Evolutionary conservation across 2,329 filamentous ascomycete species (phyloP), one percentile per base, ranked within the genome.

Genomic region (Ampelomyces quisqualis): DNA sequence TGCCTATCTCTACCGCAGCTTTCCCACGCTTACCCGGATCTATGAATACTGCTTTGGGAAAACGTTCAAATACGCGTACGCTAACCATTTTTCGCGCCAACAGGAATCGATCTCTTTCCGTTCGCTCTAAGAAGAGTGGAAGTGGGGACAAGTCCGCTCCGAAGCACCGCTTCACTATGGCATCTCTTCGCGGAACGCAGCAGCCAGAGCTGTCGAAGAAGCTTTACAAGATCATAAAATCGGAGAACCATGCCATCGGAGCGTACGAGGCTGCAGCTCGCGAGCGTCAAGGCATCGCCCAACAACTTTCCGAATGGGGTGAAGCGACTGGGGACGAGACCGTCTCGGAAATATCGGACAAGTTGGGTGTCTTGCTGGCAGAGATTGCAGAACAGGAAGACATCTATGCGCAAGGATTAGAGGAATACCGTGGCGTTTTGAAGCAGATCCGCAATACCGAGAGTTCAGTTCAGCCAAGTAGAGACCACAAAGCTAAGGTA

Each of bases 401-500:
- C 55, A 65, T 77, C 31, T 97, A 90, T 69, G 88, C 90, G 4
- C 85, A 91, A 68, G 84, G 84, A 34, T 70, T 98, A 40, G 93
- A 98, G 68, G 90, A 95, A 49, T 88, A 86, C 54, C 81, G 93
- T 34, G 78, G 76, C 22, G 72, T 89, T 17, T 76, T 98, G 68
- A 98, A 98, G 79, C 80, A 88, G 53, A 94, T 98, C 56, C 82
- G 93, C 53, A 95, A 98, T 70, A 96, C 90, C 10, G 93, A 98
- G 75, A 85, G 86, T 72, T 94, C 88, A 53, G 91, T 98, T 11
- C 90, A 96, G 75, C 93, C 93, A 5, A 90, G 86, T 61, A 80
- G 93, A 44, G 90, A 95, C 57, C 80, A 86, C 59, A 93, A 93
- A 72, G 75, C 79, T 50, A 95, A 94, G 72, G 74, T 73, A 55